Base-by-base conservation (phyloP, 805 yeast genomes). In the Monosporozyma servazzii region DNA sequence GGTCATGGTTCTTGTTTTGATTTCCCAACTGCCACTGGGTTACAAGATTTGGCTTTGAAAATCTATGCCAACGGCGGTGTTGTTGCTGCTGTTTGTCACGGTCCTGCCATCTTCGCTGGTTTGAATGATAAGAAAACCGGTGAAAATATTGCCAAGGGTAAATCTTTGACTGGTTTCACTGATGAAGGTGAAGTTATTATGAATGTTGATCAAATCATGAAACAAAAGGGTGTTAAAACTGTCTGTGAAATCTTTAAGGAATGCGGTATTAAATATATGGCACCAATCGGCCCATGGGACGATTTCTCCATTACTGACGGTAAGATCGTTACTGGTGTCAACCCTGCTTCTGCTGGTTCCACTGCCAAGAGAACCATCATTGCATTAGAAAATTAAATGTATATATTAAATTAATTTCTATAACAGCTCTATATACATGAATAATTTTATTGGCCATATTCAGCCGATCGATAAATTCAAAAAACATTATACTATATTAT, bases 41-140 rank as follows among this genome's bases (percentile, higher is more conserved):
- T 81, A 49, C 79, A 75, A 51, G 54, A 61, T 23, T 52, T 78
- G 43, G 82, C 80, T 20, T 65, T 69, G 29, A 66, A 69, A 21
- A 74, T 81, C 48, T 79, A 75, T 61, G 68, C 66, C 31, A 64
- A 74, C 20, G 78, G 77, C 40, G 86, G 85, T 47, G 74, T 80
- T 40, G 75, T 82, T 23, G 65, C 80, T 43, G 84, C 86, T 15
- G 86, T 82, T 8, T 82, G 88, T 65, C 86, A 82, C 57, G 88
- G 85, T 7, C 84, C 84, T n/a, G 73, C 74, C 21, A 72, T 81
- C 54, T 77, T 82, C 53, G 76, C 72, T n/a, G 70, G 71, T 44
- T 61, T 81, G 55, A 67, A 60, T 41, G 78, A 77, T 56, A 54
- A 60, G 42, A 52, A 58, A 7, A 69, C 75, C 17, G 79, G 79